Conservation (phyloP, 371 early-diverging fungal species). For the Sporodiniella umbellata region DNA sequence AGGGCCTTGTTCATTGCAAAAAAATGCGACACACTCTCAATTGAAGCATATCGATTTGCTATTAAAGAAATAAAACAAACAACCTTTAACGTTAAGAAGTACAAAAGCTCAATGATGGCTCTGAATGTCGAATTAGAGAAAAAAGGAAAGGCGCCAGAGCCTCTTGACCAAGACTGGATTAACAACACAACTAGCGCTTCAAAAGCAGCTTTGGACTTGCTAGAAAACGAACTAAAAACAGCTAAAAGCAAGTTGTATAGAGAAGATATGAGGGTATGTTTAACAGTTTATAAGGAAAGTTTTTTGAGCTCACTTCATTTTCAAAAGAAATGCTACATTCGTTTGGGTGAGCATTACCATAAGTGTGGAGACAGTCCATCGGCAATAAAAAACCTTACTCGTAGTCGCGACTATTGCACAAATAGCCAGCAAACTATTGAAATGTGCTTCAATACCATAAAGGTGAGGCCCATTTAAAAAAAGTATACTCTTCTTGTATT, state of each 20-base stretch:
- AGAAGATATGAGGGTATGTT: constrained; percentile 77
- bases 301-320: neutral
- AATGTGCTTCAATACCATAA: constrained; percentile 78
- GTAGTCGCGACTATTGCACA: constrained; percentile 77
- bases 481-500: neutral
- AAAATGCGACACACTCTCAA: constrained; percentile 62
- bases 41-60: constrained; percentile 67
- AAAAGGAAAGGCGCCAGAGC: constrained; percentile 8
- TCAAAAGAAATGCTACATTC: constrained; percentile 69
- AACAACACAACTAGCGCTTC: constrained; percentile 43
- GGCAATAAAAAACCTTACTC: constrained; percentile 68
- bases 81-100: constrained; percentile 53
- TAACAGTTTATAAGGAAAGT: neutral
- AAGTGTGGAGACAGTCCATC: constrained; percentile 63
- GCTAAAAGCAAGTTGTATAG: constrained; percentile 73
- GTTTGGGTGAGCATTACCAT: constrained; percentile 75
- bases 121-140: constrained; percentile 52
- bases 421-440: constrained; percentile 72
- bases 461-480: constrained; percentile 47
- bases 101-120: constrained; percentile 38
- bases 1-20: constrained; percentile 76
- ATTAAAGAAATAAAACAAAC: constrained; percentile 51
- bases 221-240: constrained; percentile 72
- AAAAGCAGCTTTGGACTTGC: constrained; percentile 50
- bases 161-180: constrained; percentile 54